Evolutionary conservation across 495 filamentous ascomycete species (phyloP), one percentile per base, ranked within the genome.

Genomic region (Aspergillus conjunctus): DNA sequence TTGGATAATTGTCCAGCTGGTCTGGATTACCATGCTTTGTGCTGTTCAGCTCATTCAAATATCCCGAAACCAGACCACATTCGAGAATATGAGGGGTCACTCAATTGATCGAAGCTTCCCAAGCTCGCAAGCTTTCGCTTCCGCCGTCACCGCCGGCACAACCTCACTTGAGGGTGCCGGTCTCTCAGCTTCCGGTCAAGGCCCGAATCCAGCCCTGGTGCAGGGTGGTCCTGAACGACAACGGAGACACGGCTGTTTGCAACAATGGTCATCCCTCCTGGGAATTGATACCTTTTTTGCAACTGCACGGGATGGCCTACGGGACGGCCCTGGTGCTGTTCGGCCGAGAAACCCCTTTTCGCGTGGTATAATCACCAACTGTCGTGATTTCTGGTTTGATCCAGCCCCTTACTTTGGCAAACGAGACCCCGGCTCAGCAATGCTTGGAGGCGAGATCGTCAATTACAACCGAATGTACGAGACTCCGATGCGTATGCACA

Each of bases 371-470:
- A 61, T 93, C 30, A 86, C 85, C 33, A 98, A 98, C 64, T 98
- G 93, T 68, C 91, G 86, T 58, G 94, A 98, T 73, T 98, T 98
- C 73, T 98, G 91, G 91, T 91, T 90, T 66, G 94, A 97, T 68
- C 84, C 90, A 0, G 85, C 88, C 17, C 92, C 94, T 8, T 66
- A 95, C 32, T 92, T 97, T 73, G 86, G 90, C 37, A 81, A 80
- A 57, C 83, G 90, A 32, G 83, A 89, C 61, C 86, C 83, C 55
- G 93, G 92, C 6, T 79, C 83, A 26, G 91, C 86, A 2, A 79
- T 91, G 74, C 73, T 98, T 5, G 91, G 85, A 11, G 93, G 94
- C 14, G 83, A 90, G 63, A 66, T 79, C 15, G 84, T 98, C 55
- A 90, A 97, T 71, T 98, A 97, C 71, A 88, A 90, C 20, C 84